Evolutionary conservation across 164 flowering plant species (phyloP).

Genomic region (Chimonanthus praecox): DNA sequence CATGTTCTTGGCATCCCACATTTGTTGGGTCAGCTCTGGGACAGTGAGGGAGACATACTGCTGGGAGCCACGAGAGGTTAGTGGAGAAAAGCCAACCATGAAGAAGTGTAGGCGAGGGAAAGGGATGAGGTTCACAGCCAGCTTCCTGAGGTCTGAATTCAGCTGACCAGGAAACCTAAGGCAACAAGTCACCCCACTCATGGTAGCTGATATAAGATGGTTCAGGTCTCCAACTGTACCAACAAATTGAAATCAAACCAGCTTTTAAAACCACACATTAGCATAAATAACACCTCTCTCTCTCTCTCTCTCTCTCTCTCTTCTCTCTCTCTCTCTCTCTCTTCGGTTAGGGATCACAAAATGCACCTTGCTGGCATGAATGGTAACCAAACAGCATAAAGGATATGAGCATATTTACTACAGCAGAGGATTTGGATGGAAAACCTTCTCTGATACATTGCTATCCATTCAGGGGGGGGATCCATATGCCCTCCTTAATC

Average conservation of each 20-base stretch:
- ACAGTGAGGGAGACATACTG: slow-evolving; percentile 8
- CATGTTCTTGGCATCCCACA: slow-evolving; percentile 23
- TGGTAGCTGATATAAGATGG: slow-evolving; percentile 2
- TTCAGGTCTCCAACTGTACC: slow-evolving; percentile 4
- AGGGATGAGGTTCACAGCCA: slow-evolving; percentile 31
- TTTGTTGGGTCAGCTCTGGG: slow-evolving; percentile 20
- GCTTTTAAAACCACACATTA: not conserved
- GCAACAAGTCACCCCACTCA: slow-evolving; percentile 7
- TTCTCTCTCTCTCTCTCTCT: too few relatives aligned
- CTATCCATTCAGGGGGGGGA: too few relatives aligned
- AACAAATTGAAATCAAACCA: not conserved
- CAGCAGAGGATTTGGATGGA: not conserved
- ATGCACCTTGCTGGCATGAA: too few relatives aligned
- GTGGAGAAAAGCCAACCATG: slow-evolving; percentile 20
- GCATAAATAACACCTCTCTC: too few relatives aligned
- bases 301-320: too few relatives aligned
- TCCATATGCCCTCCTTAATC: not conserved
- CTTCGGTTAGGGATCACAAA: too few relatives aligned
- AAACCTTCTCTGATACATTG: not conserved
- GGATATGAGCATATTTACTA: too few relatives aligned
- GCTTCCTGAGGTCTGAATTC: slow-evolving; percentile 4
- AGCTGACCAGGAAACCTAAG: slow-evolving; percentile 8
- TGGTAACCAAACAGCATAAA: too few relatives aligned
- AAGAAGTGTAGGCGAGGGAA: slow-evolving; percentile 48
- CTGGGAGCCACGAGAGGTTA: slow-evolving; percentile 7